A percentile compares a stretch with the other conserved stretches of the same genome.
Evolutionary conservation across 352 stramenopile genomes (phyloP).

Genomic region (Phytophthora citrophthora): DNA sequence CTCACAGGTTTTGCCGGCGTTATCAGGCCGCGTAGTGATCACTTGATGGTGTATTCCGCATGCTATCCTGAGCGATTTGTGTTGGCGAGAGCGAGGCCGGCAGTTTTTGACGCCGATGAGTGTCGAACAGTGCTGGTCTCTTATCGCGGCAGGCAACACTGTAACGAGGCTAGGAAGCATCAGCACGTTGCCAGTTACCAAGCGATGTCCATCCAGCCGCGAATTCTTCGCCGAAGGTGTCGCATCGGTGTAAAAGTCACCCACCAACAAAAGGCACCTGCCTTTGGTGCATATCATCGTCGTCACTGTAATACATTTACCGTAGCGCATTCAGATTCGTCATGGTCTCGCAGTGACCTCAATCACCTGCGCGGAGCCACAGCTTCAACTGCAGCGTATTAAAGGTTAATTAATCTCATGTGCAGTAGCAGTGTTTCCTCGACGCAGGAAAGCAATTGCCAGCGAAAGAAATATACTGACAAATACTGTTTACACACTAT

Average conservation of each 20-base stretch:
- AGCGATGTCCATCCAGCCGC: conserved; percentile 1
- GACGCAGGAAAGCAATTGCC: too few relatives aligned
- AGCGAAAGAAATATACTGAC: too few relatives aligned
- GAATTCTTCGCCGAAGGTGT: conserved; percentile 9
- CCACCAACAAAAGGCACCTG: not conserved
- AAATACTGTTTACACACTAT: too few relatives aligned
- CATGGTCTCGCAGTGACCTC: not conserved
- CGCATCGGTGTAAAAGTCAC: conserved; percentile 7
- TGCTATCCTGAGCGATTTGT: conserved; percentile 19
- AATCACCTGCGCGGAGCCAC: not conserved
- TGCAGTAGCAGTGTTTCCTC: too few relatives aligned
- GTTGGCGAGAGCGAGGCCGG: not conserved
- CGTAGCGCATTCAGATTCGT: not conserved
- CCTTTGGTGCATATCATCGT: not conserved
- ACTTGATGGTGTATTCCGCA: conserved; percentile 17
- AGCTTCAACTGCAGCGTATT: too few relatives aligned
- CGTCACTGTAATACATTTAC: conserved; percentile 22
- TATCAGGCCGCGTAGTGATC: conserved; percentile 7
- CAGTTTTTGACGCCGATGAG: conserved; percentile 4
- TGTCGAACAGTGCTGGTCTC: conserved; percentile 2
- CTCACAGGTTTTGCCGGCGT: not conserved
- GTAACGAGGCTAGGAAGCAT: not conserved
- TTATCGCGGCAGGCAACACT: conserved; percentile 6
- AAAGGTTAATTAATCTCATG: too few relatives aligned
- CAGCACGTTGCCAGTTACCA: not conserved